Conservation (phyloP, 2,329 filamentous ascomycete genomes). For the Epicoccum sorghinum region DNA sequence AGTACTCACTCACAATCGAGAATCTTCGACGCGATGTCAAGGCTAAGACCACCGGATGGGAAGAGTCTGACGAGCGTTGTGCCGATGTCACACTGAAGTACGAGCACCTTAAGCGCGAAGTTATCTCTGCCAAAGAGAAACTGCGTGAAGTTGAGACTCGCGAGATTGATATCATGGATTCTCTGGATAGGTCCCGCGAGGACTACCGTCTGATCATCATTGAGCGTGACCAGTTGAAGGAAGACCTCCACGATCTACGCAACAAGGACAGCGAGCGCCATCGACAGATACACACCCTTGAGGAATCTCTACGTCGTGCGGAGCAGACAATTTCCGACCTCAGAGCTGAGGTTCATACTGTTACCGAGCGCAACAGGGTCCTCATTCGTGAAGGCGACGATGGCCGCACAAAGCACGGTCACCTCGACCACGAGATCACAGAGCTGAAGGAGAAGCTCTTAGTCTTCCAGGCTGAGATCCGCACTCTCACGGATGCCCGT, state of each 20-base stretch:
- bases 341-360: conserved; percentile 21
- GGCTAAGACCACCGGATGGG: conserved; percentile 24
- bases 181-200: conserved; percentile 25
- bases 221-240: conserved; percentile 32
- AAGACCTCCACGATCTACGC: conserved; percentile 29
- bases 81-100: conserved; percentile 29
- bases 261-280: conserved; percentile 24
- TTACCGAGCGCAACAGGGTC: conserved; percentile 28
- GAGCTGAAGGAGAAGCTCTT: conserved; percentile 24
- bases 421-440: conserved; percentile 20
- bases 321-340: conserved; percentile 23
- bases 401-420: conserved; percentile 21
- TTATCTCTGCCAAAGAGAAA: conserved; percentile 33
- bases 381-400: conserved; percentile 27
- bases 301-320: conserved; percentile 30
- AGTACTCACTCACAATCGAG: conserved; percentile 27
- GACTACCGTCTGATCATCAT: conserved; percentile 29
- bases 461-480: conserved; percentile 30
- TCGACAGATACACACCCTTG: conserved; percentile 22
- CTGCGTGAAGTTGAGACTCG: conserved; percentile 25
- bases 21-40: conserved; percentile 32
- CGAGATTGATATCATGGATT: conserved; percentile 25
- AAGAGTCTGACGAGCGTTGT: conserved; percentile 29
- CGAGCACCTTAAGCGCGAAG: conserved; percentile 32
- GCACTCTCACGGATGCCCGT: conserved; percentile 23